Percentiles rank a stretch among this genome's conserved stretches.
phyloP scores from a whole-genome alignment of 176 grass and related monocot genomes.

The Carex cristatella region DNA sequence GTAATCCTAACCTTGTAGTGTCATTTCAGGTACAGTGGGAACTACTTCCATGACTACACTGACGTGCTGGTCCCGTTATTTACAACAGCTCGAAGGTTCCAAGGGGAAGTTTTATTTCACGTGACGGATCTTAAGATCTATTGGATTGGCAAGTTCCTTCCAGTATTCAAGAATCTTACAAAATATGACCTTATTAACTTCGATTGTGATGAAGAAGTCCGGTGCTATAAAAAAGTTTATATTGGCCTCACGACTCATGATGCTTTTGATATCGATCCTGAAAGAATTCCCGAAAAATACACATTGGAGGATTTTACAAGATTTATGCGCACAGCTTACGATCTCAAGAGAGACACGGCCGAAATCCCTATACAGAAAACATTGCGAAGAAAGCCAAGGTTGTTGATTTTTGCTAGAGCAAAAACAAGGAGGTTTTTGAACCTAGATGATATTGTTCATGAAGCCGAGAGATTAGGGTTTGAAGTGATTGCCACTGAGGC shows the following conservation, averaged over 20 bases:
- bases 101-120: constrained; percentile 59
- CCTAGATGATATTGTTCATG: constrained; percentile 39
- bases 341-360: constrained; percentile 49
- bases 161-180: constrained; percentile 57
- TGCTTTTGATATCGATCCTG: constrained; percentile 50
- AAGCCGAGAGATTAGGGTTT: constrained; percentile 41
- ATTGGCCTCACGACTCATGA: constrained; percentile 60
- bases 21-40: constrained; percentile 57
- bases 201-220: constrained; percentile 46
- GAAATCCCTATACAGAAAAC: constrained; percentile 4
- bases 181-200: constrained; percentile 58
- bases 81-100: constrained; percentile 42
- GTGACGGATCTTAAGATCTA: constrained; percentile 59
- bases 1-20: not conserved
- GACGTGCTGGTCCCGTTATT: constrained; percentile 77
- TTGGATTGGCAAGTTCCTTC: constrained; percentile 57
- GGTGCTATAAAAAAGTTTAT: constrained; percentile 47
- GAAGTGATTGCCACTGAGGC: constrained; percentile 55
- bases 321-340: constrained; percentile 52
- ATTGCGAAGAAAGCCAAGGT: constrained; percentile 14
- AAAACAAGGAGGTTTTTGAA: constrained; percentile 57
- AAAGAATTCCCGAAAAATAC: constrained; percentile 11
- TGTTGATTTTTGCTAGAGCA: constrained; percentile 45
- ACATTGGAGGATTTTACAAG: constrained; percentile 46
- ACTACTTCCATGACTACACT: constrained; percentile 89